Evolutionary conservation across 176 grass and related monocot genomes (phyloP).

Genomic region (Oropetium thomaeum): DNA sequence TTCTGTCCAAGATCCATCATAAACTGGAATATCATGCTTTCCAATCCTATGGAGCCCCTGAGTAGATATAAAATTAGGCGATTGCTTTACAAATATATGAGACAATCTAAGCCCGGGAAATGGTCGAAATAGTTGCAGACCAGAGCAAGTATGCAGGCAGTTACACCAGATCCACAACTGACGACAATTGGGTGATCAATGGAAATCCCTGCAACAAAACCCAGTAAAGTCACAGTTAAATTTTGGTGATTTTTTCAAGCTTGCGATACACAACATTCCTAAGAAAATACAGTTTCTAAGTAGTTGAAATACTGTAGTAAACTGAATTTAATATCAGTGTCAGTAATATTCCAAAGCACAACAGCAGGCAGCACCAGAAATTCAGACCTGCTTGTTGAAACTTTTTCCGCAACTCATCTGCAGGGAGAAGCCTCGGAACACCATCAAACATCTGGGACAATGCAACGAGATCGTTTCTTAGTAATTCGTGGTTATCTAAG

Average conservation of each 20-base stretch:
- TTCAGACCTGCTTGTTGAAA: constrained; percentile 70
- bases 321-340: not conserved
- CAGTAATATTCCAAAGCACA: constrained; percentile 14
- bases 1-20: constrained; percentile 88
- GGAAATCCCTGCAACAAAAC: constrained; percentile 57
- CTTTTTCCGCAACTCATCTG: constrained; percentile 53
- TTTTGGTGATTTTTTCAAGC: not conserved
- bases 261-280: not conserved
- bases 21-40: constrained; percentile 73
- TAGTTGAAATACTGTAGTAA: not conserved
- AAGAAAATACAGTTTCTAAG: not conserved
- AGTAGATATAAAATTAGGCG: constrained; percentile 11
- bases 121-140: constrained; percentile 37
- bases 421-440: constrained; percentile 54
- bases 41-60: constrained; percentile 81
- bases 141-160: constrained; percentile 70
- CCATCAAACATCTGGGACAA: constrained; percentile 82
- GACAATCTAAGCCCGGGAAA: not conserved
- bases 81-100: not conserved
- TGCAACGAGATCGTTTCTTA: constrained; percentile 3
- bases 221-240: not conserved
- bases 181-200: constrained; percentile 55
- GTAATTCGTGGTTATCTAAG: constrained; percentile 18
- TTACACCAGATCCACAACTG: constrained; percentile 64
- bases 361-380: constrained; percentile 19